Conservation (phyloP, 2,329 filamentous ascomycete genomes). For the Pyrenophora teres region DNA sequence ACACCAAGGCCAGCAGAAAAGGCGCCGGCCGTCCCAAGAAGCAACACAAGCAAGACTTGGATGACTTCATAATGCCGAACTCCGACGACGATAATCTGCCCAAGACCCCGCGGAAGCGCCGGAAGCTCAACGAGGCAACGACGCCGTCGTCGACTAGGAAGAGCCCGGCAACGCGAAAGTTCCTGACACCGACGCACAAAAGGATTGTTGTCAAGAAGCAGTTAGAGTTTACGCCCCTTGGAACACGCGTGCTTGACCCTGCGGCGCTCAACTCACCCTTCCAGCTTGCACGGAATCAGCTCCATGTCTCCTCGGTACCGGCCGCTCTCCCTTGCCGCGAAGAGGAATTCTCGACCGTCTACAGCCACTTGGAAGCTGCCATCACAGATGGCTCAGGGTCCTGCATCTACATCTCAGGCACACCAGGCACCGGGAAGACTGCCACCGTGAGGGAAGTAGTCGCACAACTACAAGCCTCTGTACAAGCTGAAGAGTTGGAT, state of each 20-base stretch:
- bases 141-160: conserved; percentile 54
- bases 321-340: conserved; percentile 88
- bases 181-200: conserved; percentile 68
- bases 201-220: conserved; percentile 80
- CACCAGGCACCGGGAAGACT: conserved; percentile 95
- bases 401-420: conserved; percentile 99
- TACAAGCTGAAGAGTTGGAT: conserved; percentile 87
- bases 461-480: conserved; percentile 82
- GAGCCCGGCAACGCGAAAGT: conserved; percentile 56
- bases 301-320: conserved; percentile 94
- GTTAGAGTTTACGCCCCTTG: conserved; percentile 93
- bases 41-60: conserved; percentile 43
- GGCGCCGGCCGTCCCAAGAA: conserved; percentile 43
- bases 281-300: conserved; percentile 81
- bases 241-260: conserved; percentile 80
- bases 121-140: conserved; percentile 52
- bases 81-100: conserved; percentile 50
- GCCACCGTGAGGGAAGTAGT: conserved; percentile 97
- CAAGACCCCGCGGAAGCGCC: conserved; percentile 54
- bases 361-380: conserved; percentile 89
- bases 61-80: conserved; percentile 52
- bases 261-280: conserved; percentile 84
- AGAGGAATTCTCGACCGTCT: conserved; percentile 87
- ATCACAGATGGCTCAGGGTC: conserved; percentile 92
- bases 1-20: conserved; percentile 74